Base-by-base conservation (phyloP, 805 yeast genomes). In the Hanseniaspora taiwanica region DNA sequence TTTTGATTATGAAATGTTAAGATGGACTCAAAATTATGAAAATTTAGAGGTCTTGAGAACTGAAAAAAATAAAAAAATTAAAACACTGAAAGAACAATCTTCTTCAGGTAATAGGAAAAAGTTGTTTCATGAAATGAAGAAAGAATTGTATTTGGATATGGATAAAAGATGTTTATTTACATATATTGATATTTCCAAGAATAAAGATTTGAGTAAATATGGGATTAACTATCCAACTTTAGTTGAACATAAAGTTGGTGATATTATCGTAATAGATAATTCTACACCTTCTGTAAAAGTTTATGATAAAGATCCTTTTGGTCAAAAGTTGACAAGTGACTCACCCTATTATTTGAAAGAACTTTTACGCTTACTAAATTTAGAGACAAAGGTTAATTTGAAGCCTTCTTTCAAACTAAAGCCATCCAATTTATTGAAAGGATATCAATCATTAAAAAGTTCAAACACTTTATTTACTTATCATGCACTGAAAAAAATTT, bases 221-320 rank as follows among this genome's bases (percentile, higher is more conserved):
- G 33, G 33, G 10, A 29, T 29, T 16, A 18, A 13, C 6, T n/a
- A n/a, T 29, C 33, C 33, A 29, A n/a, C 8, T 31, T 46, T 56
- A 1, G 48, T 52, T n/a, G 40, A 50, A 0, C 67, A 61, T 45
- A 44, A 55, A 8, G 52, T 59, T 2, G 89, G 87, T 5, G 83
- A 80, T 52, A 62, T 73, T 0, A 50, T 81, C 1, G 55, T 81
- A 2, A 57, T 78, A 25, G 70, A 61, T 54, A 63, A 56, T 45
- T 46, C 42, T 46, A 66, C 63, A 48, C 62, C 36, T 4, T 27
- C 47, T 40, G 48, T 56, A 43, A 18, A 20, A 19, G 66, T 51
- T 43, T 62, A 60, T 45, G 62, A 59, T 29, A 43, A 36, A 2
- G 63, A 59, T 45, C 40, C 59, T 3, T 41, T 43, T 20, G 80